Evolutionary conservation across 306 rosid genomes (phyloP), one percentile per base, ranked within the genome.

Genomic region (Prunus dulcis): DNA sequence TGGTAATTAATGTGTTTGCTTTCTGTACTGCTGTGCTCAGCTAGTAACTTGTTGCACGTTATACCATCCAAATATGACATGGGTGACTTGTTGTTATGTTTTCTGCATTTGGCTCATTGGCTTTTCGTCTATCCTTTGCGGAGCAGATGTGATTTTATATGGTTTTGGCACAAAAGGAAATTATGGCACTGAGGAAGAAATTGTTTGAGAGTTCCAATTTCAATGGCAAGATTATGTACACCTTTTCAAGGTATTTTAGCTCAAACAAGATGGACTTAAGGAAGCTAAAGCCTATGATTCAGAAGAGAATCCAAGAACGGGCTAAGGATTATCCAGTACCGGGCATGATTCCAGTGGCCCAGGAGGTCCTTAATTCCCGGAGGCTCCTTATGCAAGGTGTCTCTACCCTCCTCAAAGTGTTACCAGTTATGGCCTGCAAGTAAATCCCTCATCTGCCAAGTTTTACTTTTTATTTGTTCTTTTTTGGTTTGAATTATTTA

Each of bases 391-490:
- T 86, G 43, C 81, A 84, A 60, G 98, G 98, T 41, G 97, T 92
- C 69, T 88, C 98, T 15, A 76, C 86, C 53, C 96, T 89, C 72
- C 88, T 91, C 63, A 83, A 83, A 12, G 56, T 62, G 67, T 52
- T 87, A 64, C 94, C 98, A 9, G 69, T 89, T 72, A 30, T 91
- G 85, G 83, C 91, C 56, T 92, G 97, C 97, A 90, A 88, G 96
- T 95, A 72, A 89, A 90, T 83, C 30, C 23, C 30, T 38, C 62
- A 49, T 17, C 43, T 19, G 68, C 52, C 51, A 53, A 71, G 51
- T 28, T 45, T 27, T 71, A 52, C 41, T 34, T 60, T 41, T 17
- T 49, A n/a, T 52, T 63, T 27, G 2, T 53, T 8, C 12, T 62
- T 47, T 23, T n/a, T 50, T 18, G 25, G 25, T 28, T 28, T 64